phyloP scores from a whole-genome alignment of 176 grass and related monocot genomes.

The Hyparrhenia diplandra region DNA sequence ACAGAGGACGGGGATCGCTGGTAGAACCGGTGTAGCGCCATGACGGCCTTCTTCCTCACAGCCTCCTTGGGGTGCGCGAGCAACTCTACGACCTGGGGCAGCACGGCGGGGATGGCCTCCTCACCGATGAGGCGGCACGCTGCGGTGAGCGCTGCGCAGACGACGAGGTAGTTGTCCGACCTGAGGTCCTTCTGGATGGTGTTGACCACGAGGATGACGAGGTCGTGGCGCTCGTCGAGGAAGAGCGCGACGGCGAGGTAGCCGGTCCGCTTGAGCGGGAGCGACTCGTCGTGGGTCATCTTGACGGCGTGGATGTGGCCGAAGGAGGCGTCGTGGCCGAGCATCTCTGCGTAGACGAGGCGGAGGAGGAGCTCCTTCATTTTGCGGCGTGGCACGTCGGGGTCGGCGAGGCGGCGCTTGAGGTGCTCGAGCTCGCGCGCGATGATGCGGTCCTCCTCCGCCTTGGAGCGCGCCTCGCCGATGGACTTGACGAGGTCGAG shows the following conservation, averaged over 20 bases:
- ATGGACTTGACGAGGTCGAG: constrained; percentile 99
- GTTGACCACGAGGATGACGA: constrained; percentile 98
- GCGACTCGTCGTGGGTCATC: constrained; percentile 98
- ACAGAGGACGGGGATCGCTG: constrained; percentile 84
- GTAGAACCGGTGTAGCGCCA: constrained; percentile 94
- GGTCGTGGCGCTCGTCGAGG: constrained; percentile 91
- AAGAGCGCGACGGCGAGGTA: constrained; percentile 98
- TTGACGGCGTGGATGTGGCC: constrained; percentile 99
- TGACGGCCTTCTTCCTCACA: constrained; percentile 96
- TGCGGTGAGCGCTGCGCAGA: constrained; percentile 72
- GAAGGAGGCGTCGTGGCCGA: constrained; percentile 97
- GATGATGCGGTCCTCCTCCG: constrained; percentile 99
- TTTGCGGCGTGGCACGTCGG: constrained; percentile 84
- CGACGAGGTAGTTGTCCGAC: constrained; percentile 93
- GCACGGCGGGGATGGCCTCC: constrained; percentile 93
- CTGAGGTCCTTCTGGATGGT: constrained; percentile 99
- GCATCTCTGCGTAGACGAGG: constrained; percentile 99
- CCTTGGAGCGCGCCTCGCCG: constrained; percentile 96
- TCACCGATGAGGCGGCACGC: constrained; percentile 89
- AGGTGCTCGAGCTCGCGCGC: constrained; percentile 87
- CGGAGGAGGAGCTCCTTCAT: constrained; percentile 98
- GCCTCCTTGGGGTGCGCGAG: constrained; percentile 84
- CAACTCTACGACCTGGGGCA: constrained; percentile 93
- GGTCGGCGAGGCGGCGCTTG: constrained; percentile 83
- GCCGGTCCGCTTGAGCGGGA: constrained; percentile 86